Base-by-base conservation (phyloP, 75 land plant genomes). In the Pinus tabuliformis region DNA sequence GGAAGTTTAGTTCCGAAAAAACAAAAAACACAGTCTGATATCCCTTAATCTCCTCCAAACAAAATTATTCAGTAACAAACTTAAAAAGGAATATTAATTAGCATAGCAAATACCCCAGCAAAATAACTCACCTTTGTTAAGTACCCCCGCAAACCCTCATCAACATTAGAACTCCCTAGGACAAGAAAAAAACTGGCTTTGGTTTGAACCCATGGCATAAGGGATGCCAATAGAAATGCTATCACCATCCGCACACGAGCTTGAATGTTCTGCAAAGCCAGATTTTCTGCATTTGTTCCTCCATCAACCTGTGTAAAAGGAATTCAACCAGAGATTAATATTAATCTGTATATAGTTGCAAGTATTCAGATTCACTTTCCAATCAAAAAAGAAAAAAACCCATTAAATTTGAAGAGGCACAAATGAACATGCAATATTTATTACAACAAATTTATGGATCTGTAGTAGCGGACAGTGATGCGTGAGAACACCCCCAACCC, bases 131-230 rank as follows among this genome's bases (percentile, higher is more conserved):
- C 99, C 98, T 95, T 97, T 65, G 99, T 97, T 74, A 97, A 77
- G 81, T 97, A 97, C 70, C 99, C 99, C 83, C 98, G 98, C 71
- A 97, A 83, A 54, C 84, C 98, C 89, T 97, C 98, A 86, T 97
- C 99, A 28, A 97, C 99, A 86, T 95, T 97, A 39, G 99, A 94
- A 86, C 98, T 95, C 30, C 99, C 99, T 66, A 97, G 81, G 22
- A 97, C 99, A 78, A 97, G 99, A 71, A 86, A 90, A 82, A 95
- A 97, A 8, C 99, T 96, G 45, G 88, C 61, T 74, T 93, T 97
- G 70, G 78, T 87, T 21, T 90, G 93, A 73, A 93, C 94, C 99
- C 99, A 97, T 30, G 99, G 99, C 89, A 95, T 73, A 11, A 97
- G 91, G 59, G 96, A 95, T 57, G 99, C 99, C 17, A 97, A 79